Evolutionary conservation across 306 rosid species (phyloP).

Genomic region (Ormosia semicastrata): DNA sequence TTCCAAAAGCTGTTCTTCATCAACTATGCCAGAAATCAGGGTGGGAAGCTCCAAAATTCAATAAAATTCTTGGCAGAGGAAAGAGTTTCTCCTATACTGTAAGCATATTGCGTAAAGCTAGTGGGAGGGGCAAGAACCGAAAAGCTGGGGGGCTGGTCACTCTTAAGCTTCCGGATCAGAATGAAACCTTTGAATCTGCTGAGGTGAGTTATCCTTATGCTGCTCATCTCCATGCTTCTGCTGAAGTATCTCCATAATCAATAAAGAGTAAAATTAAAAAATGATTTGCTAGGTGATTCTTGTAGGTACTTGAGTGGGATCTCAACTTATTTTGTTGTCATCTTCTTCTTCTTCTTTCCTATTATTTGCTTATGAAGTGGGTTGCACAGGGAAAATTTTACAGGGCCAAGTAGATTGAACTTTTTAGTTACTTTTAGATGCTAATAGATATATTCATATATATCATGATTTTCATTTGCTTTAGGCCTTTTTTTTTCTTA

Average conservation of each 20-base stretch:
- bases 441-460: too few relatives aligned
- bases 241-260: neutral
- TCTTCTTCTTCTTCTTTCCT: neutral
- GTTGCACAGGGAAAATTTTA: neutral
- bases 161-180: conserved; percentile 81
- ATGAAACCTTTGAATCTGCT: conserved; percentile 62
- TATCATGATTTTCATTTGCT: too few relatives aligned
- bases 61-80: conserved; percentile 66
- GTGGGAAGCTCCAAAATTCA: conserved; percentile 95
- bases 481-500: too few relatives aligned
- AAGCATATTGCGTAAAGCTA: conserved; percentile 79
- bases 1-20: conserved; percentile 95
- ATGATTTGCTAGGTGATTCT: neutral
- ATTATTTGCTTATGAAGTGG: neutral
- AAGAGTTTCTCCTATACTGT: conserved; percentile 60
- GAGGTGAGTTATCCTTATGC: conserved; percentile 58
- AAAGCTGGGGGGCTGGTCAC: conserved; percentile 90
- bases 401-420: neutral
- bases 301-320: neutral
- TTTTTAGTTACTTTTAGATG: neutral
- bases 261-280: neutral
- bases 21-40: conserved; percentile 93
- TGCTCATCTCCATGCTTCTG: neutral
- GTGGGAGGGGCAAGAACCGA: conserved; percentile 95
- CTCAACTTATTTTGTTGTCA: neutral